A percentile compares a stretch with the other conserved stretches of the same genome.
Evolutionary conservation across 345 rosid genomes (phyloP).

Genomic region (Populus davidiana): DNA sequence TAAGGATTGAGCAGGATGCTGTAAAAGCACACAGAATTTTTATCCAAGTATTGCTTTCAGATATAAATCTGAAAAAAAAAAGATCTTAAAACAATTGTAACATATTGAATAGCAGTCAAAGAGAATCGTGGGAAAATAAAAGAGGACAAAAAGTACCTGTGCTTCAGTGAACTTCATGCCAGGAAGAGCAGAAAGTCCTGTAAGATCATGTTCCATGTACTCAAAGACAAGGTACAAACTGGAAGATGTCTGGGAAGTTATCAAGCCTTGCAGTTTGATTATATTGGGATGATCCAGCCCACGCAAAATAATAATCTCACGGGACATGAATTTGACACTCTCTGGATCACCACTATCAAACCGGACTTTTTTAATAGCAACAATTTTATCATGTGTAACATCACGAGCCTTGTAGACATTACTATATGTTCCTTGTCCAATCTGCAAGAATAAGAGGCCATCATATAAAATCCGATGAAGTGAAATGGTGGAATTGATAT

Average conservation of each 20-base stretch:
- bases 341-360: slow-evolving; percentile 79
- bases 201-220: slow-evolving; percentile 98
- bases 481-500: background rate
- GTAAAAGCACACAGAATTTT: slow-evolving; percentile 1
- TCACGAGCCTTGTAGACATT: slow-evolving; percentile 89
- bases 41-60: background rate
- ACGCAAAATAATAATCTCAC: slow-evolving; percentile 82
- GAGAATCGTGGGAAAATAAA: background rate
- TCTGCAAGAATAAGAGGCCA: slow-evolving; percentile 47
- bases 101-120: background rate
- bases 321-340: slow-evolving; percentile 87
- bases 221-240: slow-evolving; percentile 89
- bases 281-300: slow-evolving; percentile 89
- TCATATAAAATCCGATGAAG: background rate
- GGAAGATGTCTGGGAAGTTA: slow-evolving; percentile 69
- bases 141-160: slow-evolving; percentile 51
- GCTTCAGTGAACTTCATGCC: slow-evolving; percentile 79
- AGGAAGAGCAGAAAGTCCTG: slow-evolving; percentile 82
- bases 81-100: background rate
- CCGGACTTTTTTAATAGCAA: slow-evolving; percentile 80
- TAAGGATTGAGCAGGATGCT: slow-evolving; percentile 3
- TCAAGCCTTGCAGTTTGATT: slow-evolving; percentile 85
- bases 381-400: slow-evolving; percentile 56
- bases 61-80: background rate
- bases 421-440: slow-evolving; percentile 97